A percentile compares a stretch with the other conserved stretches of the same genome.
phyloP scores from a whole-genome alignment of 2,329 filamentous ascomycete genomes.

The Pseudocercospora ulei region DNA sequence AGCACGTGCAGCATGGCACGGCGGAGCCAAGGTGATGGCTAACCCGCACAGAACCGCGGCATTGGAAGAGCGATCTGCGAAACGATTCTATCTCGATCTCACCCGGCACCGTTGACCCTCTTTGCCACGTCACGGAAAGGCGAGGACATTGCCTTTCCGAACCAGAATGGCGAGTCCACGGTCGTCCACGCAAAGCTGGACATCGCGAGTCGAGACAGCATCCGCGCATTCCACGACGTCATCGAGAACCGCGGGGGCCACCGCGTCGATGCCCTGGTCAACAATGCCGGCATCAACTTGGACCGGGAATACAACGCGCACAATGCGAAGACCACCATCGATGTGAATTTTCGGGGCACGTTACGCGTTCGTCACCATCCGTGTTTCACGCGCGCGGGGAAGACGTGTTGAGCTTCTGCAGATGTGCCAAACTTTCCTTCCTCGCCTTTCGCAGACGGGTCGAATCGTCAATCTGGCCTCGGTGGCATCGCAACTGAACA shows the following conservation, averaged over 20 bases:
- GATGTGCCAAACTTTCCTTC: conserved; percentile 33
- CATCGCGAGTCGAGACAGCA: conserved; percentile 25
- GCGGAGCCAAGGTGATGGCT: not conserved
- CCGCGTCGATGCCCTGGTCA: conserved; percentile 33
- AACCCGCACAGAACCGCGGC: conserved; percentile 30
- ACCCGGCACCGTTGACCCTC: conserved; percentile 26
- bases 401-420: conserved; percentile 9
- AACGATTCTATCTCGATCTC: conserved; percentile 25
- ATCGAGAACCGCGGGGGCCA: conserved; percentile 22
- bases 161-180: conserved; percentile 14
- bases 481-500: conserved; percentile 28
- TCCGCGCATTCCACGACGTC: conserved; percentile 27
- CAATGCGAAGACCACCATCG: conserved; percentile 30
- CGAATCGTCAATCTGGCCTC: conserved; percentile 36
- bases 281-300: conserved; percentile 35
- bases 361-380: conserved; percentile 26
- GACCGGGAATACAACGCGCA: conserved; percentile 26
- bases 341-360: conserved; percentile 34
- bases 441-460: conserved; percentile 25
- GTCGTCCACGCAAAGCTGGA: conserved; percentile 32
- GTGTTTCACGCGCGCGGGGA: not conserved
- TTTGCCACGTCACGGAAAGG: conserved; percentile 33
- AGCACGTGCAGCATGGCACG: not conserved
- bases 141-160: conserved; percentile 25
- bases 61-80: conserved; percentile 34